Evolutionary conservation across 345 rosid genomes (phyloP).

Genomic region (Gossypium sturtianum): DNA sequence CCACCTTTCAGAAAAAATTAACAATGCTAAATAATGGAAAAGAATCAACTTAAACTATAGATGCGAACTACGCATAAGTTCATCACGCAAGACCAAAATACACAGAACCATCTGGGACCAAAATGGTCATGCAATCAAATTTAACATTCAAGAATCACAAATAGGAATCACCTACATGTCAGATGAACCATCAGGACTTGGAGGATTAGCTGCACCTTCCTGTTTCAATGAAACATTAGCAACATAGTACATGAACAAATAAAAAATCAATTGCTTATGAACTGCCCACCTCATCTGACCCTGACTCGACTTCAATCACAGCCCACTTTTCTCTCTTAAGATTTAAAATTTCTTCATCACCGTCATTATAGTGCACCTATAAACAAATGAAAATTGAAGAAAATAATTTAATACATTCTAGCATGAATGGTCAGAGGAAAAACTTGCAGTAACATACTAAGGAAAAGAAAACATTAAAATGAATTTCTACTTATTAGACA

Average conservation of each 20-base stretch:
- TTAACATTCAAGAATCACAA: not conserved
- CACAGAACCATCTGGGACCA: not conserved
- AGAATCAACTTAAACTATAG: not conserved
- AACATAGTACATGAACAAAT: not conserved
- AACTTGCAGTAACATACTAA: not conserved
- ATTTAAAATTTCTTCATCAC: conserved; percentile 61
- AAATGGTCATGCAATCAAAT: not conserved
- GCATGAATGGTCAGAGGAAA: conserved; percentile 8
- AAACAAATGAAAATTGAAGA: conserved; percentile 8
- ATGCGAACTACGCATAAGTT: not conserved
- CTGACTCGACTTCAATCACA: conserved; percentile 32
- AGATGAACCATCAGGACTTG: conserved; percentile 42
- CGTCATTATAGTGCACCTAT: conserved; percentile 71
- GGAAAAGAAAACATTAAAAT: not conserved
- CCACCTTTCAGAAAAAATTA: not conserved
- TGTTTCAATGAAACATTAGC: conserved; percentile 33
- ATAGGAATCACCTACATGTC: conserved; percentile 46
- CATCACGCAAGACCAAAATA: not conserved
- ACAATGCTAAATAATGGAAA: not conserved
- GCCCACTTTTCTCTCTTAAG: conserved; percentile 62
- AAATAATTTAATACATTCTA: not conserved
- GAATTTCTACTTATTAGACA: not conserved
- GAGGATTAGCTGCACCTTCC: conserved; percentile 44
- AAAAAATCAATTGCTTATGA: not conserved
- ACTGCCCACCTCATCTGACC: conserved; percentile 42